A percentile compares a stretch with the other conserved stretches of the same genome.
These are phyloP conservation scores for Ascochyta fabae DNA, from an alignment of 2,329 filamentous ascomycete species.

Conservation along the genomic window DNA sequence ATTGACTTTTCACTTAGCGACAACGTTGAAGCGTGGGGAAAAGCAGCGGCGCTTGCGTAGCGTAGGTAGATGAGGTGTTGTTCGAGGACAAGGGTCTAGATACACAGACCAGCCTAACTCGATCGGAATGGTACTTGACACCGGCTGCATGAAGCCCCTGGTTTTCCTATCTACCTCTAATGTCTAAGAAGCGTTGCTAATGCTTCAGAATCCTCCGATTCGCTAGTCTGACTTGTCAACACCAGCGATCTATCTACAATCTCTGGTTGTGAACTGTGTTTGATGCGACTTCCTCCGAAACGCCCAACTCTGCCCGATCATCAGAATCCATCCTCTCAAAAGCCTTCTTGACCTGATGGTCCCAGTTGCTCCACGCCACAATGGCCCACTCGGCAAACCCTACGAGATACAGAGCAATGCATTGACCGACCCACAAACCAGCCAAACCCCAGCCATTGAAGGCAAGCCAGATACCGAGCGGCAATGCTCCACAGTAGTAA, in stretches of 20 bases:
- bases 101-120: constrained; percentile 29
- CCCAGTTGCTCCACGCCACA: constrained; percentile 79
- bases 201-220: constrained; percentile 10
- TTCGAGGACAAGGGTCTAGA: constrained; percentile 31
- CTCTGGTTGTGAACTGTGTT: constrained; percentile 21
- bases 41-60: constrained; percentile 21
- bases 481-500: constrained; percentile 83
- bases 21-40: constrained; percentile 25
- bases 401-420: constrained; percentile 74
- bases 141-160: constrained; percentile 24
- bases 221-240: not conserved
- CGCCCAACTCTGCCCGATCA: constrained; percentile 51
- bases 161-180: constrained; percentile 33
- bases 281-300: constrained; percentile 28
- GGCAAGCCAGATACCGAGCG: constrained; percentile 81
- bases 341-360: constrained; percentile 72
- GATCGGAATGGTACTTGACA: constrained; percentile 32
- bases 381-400: constrained; percentile 80
- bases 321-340: constrained; percentile 70
- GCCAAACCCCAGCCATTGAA: constrained; percentile 84
- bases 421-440: constrained; percentile 85
- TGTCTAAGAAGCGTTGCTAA: constrained; percentile 32
- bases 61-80: constrained; percentile 26
- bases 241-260: constrained; percentile 16
- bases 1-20: constrained; percentile 10